Base-by-base conservation (phyloP, 495 filamentous ascomycete genomes). In the Eremomyces bilateralis region DNA sequence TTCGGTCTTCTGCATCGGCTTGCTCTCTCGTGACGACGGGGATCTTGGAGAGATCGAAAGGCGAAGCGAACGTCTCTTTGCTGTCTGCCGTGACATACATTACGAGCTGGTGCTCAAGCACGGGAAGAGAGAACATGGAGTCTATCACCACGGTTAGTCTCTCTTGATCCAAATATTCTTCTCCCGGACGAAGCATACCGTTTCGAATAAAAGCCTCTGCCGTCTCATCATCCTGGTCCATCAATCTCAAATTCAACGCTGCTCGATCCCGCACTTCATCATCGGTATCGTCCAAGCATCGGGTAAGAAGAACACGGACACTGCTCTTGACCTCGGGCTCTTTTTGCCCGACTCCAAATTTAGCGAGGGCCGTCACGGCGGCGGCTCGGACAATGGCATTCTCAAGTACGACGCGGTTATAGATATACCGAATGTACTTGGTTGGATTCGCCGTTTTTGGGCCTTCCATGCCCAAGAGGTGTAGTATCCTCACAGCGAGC, bases 361-460 rank as follows among this genome's bases (percentile, higher is more conserved):
- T 99, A 40, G 85, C 82, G 37, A 99, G 50, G 4, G 88, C 88
- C 13, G 88, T 94, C 27, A 94, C 88, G 18, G 88, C 90, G 15
- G 88, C 90, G 24, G 88, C 88, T 40, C 88, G 73, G 27, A 99
- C 83, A 40, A 92, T 79, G 17, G 88, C 80, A 51, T 95, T 99
- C 60, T 99, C 88, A 18, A 99, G 59, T 17, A 95, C 90, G 15
- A 99, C 88, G 21, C 88, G 74, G 60, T 99, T 99, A 57, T 99
- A 99, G 45, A 99, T 95, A 55, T 99, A 99, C 10, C 88, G 78
- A 49, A 99, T 90, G 45, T 93, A 99, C 63, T 95, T 95, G 36
- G 84, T 95, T 2, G 88, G 90, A 43, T 92, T 79, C 3, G 79
- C 72, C 3, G 90, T 95, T 62, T 83, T 90, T 21, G 90, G 90